Percentiles rank a stretch among this genome's conserved stretches.
Evolutionary conservation across 495 filamentous ascomycete species (phyloP).

Genomic region (Aspergillus conjunctus): DNA sequence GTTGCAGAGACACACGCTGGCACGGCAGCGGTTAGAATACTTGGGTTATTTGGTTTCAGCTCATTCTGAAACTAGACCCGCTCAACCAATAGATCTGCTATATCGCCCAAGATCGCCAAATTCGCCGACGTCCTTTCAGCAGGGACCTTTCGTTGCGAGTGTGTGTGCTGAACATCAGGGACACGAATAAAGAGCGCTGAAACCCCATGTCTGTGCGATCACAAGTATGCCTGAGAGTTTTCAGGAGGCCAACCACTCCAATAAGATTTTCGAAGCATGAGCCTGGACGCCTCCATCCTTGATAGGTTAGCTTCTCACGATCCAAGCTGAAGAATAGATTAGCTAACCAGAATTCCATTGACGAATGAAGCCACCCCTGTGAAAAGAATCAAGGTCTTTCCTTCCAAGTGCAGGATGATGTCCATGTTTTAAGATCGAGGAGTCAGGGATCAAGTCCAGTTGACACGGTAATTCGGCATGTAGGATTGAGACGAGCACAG

Average conservation of each 20-base stretch:
- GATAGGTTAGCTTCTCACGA: background rate
- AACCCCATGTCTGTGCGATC: background rate
- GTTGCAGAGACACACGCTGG: background rate
- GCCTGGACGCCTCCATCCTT: background rate
- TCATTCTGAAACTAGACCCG: constrained; percentile 18
- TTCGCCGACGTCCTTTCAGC: constrained; percentile 1
- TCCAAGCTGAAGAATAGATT: background rate
- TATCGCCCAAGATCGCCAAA: constrained; percentile 8
- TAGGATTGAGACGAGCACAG: too few relatives aligned
- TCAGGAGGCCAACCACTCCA: background rate
- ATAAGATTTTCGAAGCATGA: background rate
- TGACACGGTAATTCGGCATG: too few relatives aligned
- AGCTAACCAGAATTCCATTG: background rate
- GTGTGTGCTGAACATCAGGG: background rate
- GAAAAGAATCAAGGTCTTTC: too few relatives aligned
- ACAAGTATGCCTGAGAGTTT: background rate
- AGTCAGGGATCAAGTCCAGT: too few relatives aligned
- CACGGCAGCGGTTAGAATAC: background rate
- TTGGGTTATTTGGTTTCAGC: constrained; percentile 33
- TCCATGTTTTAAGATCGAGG: too few relatives aligned
- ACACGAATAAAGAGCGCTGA: background rate
- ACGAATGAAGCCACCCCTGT: background rate
- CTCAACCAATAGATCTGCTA: constrained; percentile 12
- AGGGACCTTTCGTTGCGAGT: background rate
- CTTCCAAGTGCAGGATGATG: too few relatives aligned